Evolutionary conservation across 2,329 filamentous ascomycete genomes (phyloP), one percentile per base, ranked within the genome.

Genomic region (Ophiostoma himal-ulmi): DNA sequence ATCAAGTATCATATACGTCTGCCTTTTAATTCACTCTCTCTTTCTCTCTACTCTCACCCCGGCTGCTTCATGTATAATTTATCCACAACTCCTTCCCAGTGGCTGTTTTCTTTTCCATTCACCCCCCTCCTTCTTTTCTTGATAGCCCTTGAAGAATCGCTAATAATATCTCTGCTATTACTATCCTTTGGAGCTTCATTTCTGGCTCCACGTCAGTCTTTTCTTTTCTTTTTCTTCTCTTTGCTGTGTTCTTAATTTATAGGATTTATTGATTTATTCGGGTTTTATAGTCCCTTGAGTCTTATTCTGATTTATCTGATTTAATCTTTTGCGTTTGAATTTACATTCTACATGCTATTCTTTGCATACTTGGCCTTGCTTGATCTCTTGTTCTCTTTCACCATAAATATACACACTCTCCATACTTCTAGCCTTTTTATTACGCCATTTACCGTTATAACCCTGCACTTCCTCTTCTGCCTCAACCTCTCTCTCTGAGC

Each of bases 81-180:
- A 57, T 57, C 52, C 52, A 57, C 22, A 22, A 26, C 6, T 57
- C 26, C 7, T 57, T 13, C 52, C 52, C 52, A 13, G 13, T 26
- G 52, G n/a, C 52, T 57, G 26, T 57, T 26, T 26, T 5, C 48
- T 57, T 57, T 22, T 57, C n/a, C n/a, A 22, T 57, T 26, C 52
- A 26, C 22, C 52, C 52, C 52, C 52, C 52, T 57, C n/a, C 48
- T 54, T 20, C 14, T 48, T 20, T 10, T 39, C 37, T 11, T 39
- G 1, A 48, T 48, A 20, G 14, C 17, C 44, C 44, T 48, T 48
- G 52, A 20, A 22, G 13, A 57, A 57, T 11, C 52, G 5, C 52
- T 57, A 57, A 57, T 57, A 57, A 57, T 57, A 57, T 13, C n/a
- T 22, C 52, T 57, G 7, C 52, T 57, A 57, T 57, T 57, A 57